Evolutionary conservation across 2,329 filamentous ascomycete genomes (phyloP).

Genomic region (Iodosphaeria phyllophila): DNA sequence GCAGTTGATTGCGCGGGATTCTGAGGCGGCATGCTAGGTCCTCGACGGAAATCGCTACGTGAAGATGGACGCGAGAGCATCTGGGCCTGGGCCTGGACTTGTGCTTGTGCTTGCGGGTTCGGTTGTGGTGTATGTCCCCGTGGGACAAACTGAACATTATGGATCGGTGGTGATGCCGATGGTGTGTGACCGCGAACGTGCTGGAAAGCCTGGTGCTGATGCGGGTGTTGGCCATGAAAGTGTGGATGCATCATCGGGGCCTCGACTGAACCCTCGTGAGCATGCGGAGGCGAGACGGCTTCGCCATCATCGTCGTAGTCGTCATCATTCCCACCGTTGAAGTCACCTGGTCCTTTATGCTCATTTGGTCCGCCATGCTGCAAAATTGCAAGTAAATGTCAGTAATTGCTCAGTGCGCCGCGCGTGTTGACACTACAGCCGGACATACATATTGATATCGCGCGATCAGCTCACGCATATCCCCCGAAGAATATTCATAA

Average conservation of each 20-base stretch:
- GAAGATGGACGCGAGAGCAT: slow-evolving; percentile 61
- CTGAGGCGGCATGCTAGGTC: slow-evolving; percentile 46
- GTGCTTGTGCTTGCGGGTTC: too few species aligned
- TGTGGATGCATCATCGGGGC: slow-evolving; percentile 50
- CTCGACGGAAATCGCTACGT: slow-evolving; percentile 60
- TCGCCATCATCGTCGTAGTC: slow-evolving; percentile 66
- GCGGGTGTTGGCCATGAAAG: slow-evolving; percentile 43
- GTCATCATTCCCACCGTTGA: slow-evolving; percentile 72
- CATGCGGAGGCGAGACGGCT: slow-evolving; percentile 52
- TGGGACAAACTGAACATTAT: slow-evolving; percentile 51
- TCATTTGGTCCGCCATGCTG: slow-evolving; percentile 88
- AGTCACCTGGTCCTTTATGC: slow-evolving; percentile 89
- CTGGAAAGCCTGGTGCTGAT: too few species aligned
- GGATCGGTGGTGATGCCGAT: slow-evolving; percentile 79
- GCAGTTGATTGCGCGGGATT: slow-evolving; percentile 36
- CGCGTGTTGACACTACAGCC: slow-evolving; percentile 3
- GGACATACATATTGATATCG: slow-evolving; percentile 76
- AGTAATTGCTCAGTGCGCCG: slow-evolving; percentile 1
- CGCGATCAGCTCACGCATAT: slow-evolving; percentile 79
- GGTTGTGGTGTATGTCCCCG: slow-evolving; percentile 70
- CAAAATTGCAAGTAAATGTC: slow-evolving; percentile 4
- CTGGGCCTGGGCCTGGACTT: too few species aligned
- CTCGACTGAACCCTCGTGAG: slow-evolving; percentile 32
- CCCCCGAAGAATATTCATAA: slow-evolving; percentile 88
- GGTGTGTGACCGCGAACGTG: slow-evolving; percentile 70